A percentile compares a stretch with the other conserved stretches of the same genome.
phyloP scores from a whole-genome alignment of 176 grass and related monocot genomes.

The Coix lacrymajobi region DNA sequence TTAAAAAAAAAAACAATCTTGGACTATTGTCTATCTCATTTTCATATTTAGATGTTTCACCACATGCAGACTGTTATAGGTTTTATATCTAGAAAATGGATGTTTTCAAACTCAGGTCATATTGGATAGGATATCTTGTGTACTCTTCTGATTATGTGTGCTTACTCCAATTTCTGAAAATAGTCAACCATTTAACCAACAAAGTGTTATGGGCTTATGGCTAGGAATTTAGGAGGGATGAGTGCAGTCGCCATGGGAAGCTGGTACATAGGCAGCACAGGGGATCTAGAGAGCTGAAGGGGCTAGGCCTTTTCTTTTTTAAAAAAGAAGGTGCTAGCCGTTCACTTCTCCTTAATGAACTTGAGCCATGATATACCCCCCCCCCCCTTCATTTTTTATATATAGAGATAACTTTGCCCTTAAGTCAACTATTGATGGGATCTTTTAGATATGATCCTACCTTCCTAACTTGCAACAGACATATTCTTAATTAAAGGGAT shows the following conservation, averaged over 20 bases:
- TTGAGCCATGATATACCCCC: background rate
- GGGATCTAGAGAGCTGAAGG: background rate
- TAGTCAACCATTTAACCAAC: background rate
- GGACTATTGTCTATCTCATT: background rate
- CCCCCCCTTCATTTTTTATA: background rate
- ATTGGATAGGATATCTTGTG: background rate
- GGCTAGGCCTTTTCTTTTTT: background rate
- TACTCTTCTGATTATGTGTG: background rate
- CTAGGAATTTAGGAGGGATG: background rate
- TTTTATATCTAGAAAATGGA: background rate
- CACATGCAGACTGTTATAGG: background rate
- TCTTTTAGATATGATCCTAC: background rate
- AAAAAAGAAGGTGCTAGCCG: background rate
- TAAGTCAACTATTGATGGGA: background rate
- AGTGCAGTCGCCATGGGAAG: background rate
- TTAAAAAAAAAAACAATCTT: background rate
- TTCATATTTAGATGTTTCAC: slow-evolving; percentile 3
- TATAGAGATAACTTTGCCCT: background rate
- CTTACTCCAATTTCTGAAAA: background rate
- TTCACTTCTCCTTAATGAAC: background rate
- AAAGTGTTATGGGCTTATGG: background rate
- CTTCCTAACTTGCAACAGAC: background rate
- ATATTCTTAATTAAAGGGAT: background rate
- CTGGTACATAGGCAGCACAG: background rate
- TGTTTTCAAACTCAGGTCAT: background rate